Evolutionary conservation across 2,329 filamentous ascomycete species (phyloP).

Genomic region (Cladobotryum protrusum): DNA sequence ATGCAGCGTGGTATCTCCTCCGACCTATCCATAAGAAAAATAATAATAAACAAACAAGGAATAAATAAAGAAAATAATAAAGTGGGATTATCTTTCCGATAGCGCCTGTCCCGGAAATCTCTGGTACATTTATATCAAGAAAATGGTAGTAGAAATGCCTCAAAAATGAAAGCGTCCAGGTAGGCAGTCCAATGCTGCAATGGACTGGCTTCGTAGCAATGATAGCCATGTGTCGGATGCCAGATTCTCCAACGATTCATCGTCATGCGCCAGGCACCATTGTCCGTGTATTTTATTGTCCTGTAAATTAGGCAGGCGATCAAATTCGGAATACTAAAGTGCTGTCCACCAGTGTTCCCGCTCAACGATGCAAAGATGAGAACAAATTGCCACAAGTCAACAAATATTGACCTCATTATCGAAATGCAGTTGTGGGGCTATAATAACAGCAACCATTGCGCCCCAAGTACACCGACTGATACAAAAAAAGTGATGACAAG

Average conservation of each 20-base stretch:
- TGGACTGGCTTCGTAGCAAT: background rate
- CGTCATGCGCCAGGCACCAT: background rate
- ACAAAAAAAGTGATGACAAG: background rate
- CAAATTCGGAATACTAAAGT: background rate
- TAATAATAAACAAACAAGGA: background rate
- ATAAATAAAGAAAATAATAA: background rate
- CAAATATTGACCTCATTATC: background rate
- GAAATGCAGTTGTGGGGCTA: background rate
- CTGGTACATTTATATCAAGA: slow-evolving; percentile 7
- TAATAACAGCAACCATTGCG: background rate
- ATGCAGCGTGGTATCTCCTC: slow-evolving; percentile 19
- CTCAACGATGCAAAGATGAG: background rate
- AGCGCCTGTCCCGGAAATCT: slow-evolving; percentile 7
- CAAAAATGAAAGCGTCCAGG: background rate
- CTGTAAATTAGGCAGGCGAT: background rate
- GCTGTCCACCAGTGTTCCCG: background rate
- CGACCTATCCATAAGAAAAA: slow-evolving; percentile 14
- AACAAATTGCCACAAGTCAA: background rate
- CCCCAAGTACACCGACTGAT: background rate
- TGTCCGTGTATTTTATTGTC: background rate
- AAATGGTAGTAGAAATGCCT: background rate
- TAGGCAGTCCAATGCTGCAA: slow-evolving; percentile 5
- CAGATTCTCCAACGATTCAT: background rate
- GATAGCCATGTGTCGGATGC: background rate
- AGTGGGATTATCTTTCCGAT: slow-evolving; percentile 2